Base-by-base conservation (phyloP, 169 alveolate genomes). In the Plasmodium yoelii region DNA sequence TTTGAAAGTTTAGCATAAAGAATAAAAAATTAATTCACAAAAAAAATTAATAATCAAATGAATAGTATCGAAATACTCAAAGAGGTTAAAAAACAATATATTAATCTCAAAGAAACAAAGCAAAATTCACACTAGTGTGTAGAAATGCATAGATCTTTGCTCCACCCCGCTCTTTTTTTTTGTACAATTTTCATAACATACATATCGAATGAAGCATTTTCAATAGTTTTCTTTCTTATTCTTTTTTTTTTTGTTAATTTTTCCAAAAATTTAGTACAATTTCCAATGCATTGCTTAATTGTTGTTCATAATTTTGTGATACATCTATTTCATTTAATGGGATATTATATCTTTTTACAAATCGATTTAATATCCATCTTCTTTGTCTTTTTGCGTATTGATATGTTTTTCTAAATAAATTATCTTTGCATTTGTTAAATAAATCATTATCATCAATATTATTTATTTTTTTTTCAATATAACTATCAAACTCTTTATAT, bases 311-410 rank as follows among this genome's bases (percentile, higher is more conserved):
- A 68, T 77, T 42, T 22, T 12, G 39, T 57, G 88, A 63, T n/a
- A 77, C 88, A 56, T 77, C 88, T 49, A 77, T 34, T 68, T 56
- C 65, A 51, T 77, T 55, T 28, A 77, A 56, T n/a, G 74, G 70
- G 46, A 77, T 28, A 26, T 47, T 47, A 12, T 77, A 77, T 15
- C 34, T 61, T 55, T 86, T 70, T 73, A 82, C 74, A 57, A 93
- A 57, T 34, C 96, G 53, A 88, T 93, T 91, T n/a, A 59, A 42
- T 26, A 93, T 88, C 96, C 96, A 93, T 34, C 95, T 93, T 49
- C 77, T 93, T 87, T 93, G 96, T 61, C 94, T 56, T 44, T 88
- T 90, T 0, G 95, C 87, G 42, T 93, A 93, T 70, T 77, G 74
- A 93, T 93, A 91, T n/a, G 96, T 93, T 72, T 88, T 91, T 24